Conservation (phyloP, 805 yeast species). For the Metschnikowia orientalis region DNA sequence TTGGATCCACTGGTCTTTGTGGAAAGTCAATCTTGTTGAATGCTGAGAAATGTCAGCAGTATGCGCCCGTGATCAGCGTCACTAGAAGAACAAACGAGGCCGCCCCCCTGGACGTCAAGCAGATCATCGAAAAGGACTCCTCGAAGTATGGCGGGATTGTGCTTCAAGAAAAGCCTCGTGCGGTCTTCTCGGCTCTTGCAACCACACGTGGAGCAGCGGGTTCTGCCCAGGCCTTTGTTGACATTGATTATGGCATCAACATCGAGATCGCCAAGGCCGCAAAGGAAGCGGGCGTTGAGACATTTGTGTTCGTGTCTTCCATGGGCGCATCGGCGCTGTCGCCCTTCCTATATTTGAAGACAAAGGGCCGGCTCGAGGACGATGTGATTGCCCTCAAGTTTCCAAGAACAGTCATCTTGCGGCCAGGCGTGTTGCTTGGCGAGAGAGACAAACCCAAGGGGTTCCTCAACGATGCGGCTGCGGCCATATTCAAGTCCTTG, state of each 20-base stretch:
- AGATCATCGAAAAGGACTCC: constrained; percentile 44
- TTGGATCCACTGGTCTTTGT: constrained; percentile 80
- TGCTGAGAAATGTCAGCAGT: constrained; percentile 34
- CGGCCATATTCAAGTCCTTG: constrained; percentile 27
- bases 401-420: constrained; percentile 65
- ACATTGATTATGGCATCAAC: constrained; percentile 73
- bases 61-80: constrained; percentile 44
- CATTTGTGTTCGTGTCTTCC: constrained; percentile 65
- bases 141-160: constrained; percentile 44
- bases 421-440: constrained; percentile 76
- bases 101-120: constrained; percentile 27
- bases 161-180: constrained; percentile 11
- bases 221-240: constrained; percentile 59
- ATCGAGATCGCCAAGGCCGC: constrained; percentile 69
- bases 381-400: constrained; percentile 60
- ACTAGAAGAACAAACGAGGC: constrained; percentile 44
- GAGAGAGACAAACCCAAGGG: constrained; percentile 38
- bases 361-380: constrained; percentile 76
- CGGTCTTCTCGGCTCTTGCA: constrained; percentile 15
- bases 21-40: constrained; percentile 55
- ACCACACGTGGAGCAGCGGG: constrained; percentile 44
- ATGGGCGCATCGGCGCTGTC: constrained; percentile 60
- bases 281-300: constrained; percentile 59
- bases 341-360: constrained; percentile 52
- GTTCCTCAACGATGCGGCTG: constrained; percentile 24